Base-by-base conservation (phyloP, 148 eudicot species). In the Linanthus parryae region DNA sequence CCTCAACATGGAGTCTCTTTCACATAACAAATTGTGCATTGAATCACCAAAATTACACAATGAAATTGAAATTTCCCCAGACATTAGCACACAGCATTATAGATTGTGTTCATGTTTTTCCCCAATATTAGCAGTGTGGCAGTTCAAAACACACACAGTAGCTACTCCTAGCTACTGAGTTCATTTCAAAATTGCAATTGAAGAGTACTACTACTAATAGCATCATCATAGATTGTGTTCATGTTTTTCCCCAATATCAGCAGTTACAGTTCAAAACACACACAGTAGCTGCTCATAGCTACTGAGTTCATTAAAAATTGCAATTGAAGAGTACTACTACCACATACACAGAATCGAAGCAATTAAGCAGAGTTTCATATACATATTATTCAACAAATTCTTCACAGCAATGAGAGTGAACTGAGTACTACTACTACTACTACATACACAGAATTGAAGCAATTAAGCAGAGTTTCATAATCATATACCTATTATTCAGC, bases 331-430 rank as follows among this genome's bases (percentile, higher is more conserved):
- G n/a, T n/a, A n/a, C n/a, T n/a, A n/a, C n/a, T n/a, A 6, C 1
- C 17, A 38, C 42, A 38, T 3, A 28, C 18, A 4, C 7, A 27
- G 30, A 49, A 49, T 29, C 22, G 19, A 43, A n/a, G 17, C 9
- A 11, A 11, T 35, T 11, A 35, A 35, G 14, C 10, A 11, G 14
- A n/a, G n/a, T n/a, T n/a, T n/a, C n/a, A n/a, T 27, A 22, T 36
- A 88, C 96, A 78, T 88, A 54, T 82, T 88, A 70, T 88, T 84
- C 66, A 82, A 65, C 53, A 88, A 61, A 74, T 88, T 84, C 66
- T 88, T 88, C 45, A 88, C 88, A 19, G 94, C 96, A 50, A 88
- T 72, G 7, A 54, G 62, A 47, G 94, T 84, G n/a, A n/a, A n/a
- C n/a, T n/a, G n/a, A n/a, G n/a, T n/a, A n/a, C n/a, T n/a, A n/a